Percentiles rank a stretch among this genome's conserved stretches.
Evolutionary conservation across 176 grass and related monocot genomes (phyloP).

Genomic region (Musa itinerans): DNA sequence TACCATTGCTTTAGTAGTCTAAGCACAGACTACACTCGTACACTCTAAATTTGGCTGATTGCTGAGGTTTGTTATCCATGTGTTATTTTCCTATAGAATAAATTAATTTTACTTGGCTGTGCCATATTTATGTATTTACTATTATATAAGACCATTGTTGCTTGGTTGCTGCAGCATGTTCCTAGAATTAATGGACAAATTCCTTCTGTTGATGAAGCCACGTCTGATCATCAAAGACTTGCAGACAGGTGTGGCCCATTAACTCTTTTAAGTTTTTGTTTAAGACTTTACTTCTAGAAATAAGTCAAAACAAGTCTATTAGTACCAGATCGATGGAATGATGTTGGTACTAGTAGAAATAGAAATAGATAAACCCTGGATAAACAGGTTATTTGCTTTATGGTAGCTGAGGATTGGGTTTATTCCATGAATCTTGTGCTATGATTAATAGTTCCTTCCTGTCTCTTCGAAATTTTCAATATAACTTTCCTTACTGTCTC

Average conservation of each 20-base stretch:
- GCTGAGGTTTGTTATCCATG: neutral
- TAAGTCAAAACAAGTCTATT: neutral
- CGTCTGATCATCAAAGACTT: slow-evolving; percentile 81
- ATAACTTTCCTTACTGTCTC: neutral
- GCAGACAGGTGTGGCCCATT: slow-evolving; percentile 32
- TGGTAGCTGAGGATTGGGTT: neutral
- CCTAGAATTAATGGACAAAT: slow-evolving; percentile 97
- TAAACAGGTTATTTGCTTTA: neutral
- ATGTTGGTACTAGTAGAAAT: neutral
- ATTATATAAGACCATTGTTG: slow-evolving; percentile 24
- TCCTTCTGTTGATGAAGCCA: slow-evolving; percentile 86
- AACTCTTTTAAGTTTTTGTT: neutral
- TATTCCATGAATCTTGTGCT: neutral
- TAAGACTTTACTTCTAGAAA: neutral
- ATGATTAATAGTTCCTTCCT: neutral
- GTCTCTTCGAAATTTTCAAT: neutral
- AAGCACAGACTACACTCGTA: no score
- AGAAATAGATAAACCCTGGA: neutral
- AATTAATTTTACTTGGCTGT: neutral
- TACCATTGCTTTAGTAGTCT: no score
- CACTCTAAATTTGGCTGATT: no score
- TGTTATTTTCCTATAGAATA: neutral
- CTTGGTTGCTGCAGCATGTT: slow-evolving; percentile 63
- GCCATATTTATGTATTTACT: no score
- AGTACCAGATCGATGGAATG: neutral